A percentile compares a stretch with the other conserved stretches of the same genome.
Evolutionary conservation across 2,329 filamentous ascomycete species (phyloP).

Genomic region (Fusarium napiforme): DNA sequence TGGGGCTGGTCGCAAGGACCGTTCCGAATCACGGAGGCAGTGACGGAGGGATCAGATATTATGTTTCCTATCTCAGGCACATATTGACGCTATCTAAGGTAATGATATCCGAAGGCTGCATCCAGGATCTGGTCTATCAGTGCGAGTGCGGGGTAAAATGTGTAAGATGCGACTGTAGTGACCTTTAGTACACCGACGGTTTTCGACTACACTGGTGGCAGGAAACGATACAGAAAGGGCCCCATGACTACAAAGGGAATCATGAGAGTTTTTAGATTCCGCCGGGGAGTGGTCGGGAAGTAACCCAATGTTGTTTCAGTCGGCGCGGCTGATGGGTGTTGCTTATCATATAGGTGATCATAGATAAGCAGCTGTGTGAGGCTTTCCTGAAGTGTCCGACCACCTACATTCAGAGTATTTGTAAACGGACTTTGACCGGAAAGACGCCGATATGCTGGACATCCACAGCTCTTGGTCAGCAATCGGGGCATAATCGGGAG

Average conservation of each 20-base stretch:
- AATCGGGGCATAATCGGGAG: background rate
- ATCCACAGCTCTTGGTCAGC: background rate
- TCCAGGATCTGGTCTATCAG: accelerated
- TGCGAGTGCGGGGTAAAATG: background rate
- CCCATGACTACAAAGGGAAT: background rate
- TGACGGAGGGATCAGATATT: background rate
- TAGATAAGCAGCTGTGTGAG: background rate
- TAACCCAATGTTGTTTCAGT: background rate
- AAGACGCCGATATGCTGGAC: background rate
- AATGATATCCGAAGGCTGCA: background rate
- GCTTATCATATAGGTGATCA: background rate
- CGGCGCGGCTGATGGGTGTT: background rate
- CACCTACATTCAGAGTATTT: background rate
- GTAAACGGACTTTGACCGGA: background rate
- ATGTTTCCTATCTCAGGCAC: background rate
- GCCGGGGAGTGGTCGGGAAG: background rate
- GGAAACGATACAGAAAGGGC: background rate
- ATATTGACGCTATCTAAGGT: background rate
- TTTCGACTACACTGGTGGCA: background rate
- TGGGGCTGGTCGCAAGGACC: accelerated
- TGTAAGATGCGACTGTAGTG: background rate
- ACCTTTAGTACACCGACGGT: background rate
- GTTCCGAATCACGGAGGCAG: background rate
- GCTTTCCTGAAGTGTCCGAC: background rate
- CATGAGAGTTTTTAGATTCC: background rate